Conservation (phyloP, 2,329 filamentous ascomycete genomes). For the Alternaria alternata region DNA sequence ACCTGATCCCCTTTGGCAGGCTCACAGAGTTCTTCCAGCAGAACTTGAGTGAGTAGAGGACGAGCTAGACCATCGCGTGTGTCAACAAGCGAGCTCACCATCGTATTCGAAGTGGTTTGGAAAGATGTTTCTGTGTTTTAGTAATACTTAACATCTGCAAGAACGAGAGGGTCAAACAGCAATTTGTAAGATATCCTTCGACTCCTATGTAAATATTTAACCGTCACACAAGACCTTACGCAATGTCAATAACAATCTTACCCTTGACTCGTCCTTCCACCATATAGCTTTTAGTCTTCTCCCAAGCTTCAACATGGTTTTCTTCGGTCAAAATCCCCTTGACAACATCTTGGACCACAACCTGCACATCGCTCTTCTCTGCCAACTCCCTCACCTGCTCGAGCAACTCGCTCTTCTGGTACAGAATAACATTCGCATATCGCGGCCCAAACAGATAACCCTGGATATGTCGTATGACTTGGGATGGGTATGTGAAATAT, state of each 20-base stretch:
- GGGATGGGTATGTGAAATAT: conserved; percentile 42
- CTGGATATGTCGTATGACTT: conserved; percentile 32
- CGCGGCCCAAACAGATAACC: conserved; percentile 38
- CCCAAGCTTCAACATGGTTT: conserved; percentile 30
- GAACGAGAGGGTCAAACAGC: not conserved
- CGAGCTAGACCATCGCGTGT: not conserved
- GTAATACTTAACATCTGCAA: not conserved
- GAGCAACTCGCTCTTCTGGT: conserved; percentile 32
- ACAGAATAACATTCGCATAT: conserved; percentile 41
- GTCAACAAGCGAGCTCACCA: not conserved
- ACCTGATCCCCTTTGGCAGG: conserved; percentile 47
- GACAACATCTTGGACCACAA: conserved; percentile 40
- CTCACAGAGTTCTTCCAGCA: conserved; percentile 37
- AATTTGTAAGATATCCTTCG: not conserved
- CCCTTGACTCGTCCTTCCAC: conserved; percentile 39
- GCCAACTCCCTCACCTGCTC: conserved; percentile 34
- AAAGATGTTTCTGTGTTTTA: not conserved
- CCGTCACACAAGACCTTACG: not conserved
- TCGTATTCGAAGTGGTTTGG: not conserved
- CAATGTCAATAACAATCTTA: conserved; percentile 41
- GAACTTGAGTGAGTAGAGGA: not conserved
- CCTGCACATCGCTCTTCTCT: conserved; percentile 30
- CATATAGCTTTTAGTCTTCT: conserved; percentile 34
- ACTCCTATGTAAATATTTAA: not conserved
- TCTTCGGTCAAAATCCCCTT: conserved; percentile 35